Conservation (phyloP, 176 grass and related monocot genomes). For the Tillandsia leiboldiana region DNA sequence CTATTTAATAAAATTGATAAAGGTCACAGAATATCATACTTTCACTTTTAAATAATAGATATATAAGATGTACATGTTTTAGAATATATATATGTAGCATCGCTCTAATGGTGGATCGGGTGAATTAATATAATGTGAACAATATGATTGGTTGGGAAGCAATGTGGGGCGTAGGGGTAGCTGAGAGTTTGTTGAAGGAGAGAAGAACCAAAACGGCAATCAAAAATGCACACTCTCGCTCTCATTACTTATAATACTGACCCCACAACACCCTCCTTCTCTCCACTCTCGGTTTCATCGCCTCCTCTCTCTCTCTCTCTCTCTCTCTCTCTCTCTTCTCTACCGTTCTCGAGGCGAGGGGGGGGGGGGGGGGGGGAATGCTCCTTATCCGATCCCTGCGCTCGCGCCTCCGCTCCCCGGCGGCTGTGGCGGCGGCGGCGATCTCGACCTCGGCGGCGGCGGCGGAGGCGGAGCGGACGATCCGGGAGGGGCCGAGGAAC, state of each 20-base stretch:
- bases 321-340: background rate
- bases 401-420: slow-evolving; percentile 24
- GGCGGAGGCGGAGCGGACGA: slow-evolving; percentile 55
- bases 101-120: no score
- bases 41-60: no score
- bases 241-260: no score
- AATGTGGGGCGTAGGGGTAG: background rate
- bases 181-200: background rate
- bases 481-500: slow-evolving; percentile 64
- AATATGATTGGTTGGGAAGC: no score
- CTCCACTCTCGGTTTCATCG: slow-evolving; percentile 33
- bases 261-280: background rate
- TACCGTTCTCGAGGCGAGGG: background rate
- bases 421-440: slow-evolving; percentile 9
- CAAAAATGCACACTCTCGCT: no score
- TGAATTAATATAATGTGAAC: no score
- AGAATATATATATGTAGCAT: no score
- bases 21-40: no score
- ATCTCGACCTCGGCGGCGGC: slow-evolving; percentile 40
- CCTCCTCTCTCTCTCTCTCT: slow-evolving; percentile 6
- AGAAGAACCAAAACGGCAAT: background rate
- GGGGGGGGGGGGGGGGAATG: slow-evolving; percentile 27
- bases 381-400: slow-evolving; percentile 48
- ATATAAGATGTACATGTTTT: no score
- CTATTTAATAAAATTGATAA: no score